phyloP scores from a whole-genome alignment of 1,284 basidiomycete species.

The Rhizoctonia solani region DNA sequence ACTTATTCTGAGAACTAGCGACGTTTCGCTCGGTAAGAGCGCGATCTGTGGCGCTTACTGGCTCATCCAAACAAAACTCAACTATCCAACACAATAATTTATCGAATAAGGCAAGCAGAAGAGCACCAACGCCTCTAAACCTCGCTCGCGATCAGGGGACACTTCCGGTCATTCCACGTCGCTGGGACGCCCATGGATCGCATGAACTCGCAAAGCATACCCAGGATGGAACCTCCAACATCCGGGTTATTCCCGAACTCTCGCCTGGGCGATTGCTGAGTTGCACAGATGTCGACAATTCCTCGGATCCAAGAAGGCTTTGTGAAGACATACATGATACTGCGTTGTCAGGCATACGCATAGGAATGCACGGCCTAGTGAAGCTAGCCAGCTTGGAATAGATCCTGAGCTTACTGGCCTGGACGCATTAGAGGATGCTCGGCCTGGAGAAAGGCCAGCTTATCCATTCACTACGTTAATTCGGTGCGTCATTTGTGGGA shows the following conservation, averaged over 20 bases:
- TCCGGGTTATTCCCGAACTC: background rate
- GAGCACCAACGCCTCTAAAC: background rate
- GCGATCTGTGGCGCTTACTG: background rate
- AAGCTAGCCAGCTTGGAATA: background rate
- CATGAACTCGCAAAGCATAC: background rate
- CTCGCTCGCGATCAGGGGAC: too few species aligned
- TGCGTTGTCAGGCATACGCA: background rate
- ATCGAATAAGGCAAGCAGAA: slow-evolving; percentile 7
- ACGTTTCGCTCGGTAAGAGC: background rate
- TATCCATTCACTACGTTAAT: slow-evolving; percentile 86
- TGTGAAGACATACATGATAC: background rate
- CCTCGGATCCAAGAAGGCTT: background rate
- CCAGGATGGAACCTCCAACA: background rate
- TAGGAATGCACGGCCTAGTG: background rate
- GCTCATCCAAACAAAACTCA: slow-evolving; percentile 9
- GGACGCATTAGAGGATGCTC: slow-evolving; percentile 34
- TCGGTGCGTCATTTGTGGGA: slow-evolving; percentile 56
- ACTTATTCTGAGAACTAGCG: background rate
- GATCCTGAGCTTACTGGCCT: slow-evolving; percentile 24
- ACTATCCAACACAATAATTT: slow-evolving; percentile 17
- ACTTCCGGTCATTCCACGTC: too few species aligned
- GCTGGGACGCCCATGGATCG: too few species aligned
- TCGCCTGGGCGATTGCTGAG: background rate
- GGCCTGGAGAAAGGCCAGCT: slow-evolving; percentile 48
- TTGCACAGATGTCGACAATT: background rate